Evolutionary conservation across 2,329 filamentous ascomycete genomes (phyloP), one percentile per base, ranked within the genome.

Genomic region (Didymella exigua): DNA sequence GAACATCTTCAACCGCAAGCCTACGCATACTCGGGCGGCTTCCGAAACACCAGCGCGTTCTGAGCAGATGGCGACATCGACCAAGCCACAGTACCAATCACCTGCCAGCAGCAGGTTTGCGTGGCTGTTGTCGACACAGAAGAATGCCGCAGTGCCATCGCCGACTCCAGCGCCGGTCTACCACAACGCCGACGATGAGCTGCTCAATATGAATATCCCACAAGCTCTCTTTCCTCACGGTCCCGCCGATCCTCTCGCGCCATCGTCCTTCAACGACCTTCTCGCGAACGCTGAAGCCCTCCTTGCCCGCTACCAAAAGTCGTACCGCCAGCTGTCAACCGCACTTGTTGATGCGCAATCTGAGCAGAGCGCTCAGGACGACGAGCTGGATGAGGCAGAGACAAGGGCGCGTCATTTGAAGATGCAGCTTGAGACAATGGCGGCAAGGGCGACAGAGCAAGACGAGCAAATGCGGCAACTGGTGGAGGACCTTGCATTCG

Each of bases 381-480:
- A 87, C 59, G 85, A 87, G 67, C 76, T 85, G 0, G 83, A 86
- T 56, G 85, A 86, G 62, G 80, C 83, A 13, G 79, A 84, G 29
- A 85, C 82, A 33, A 78, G 84, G 7, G 78, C 82, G 13, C 76
- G 79, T 31, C 81, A 86, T 61, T 73, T 87, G 48, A 86, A 86
- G 71, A 77, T 81, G 59, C 85, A 87, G 69, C 75, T 88, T 18
- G 82, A 86, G 66, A 82, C 82, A 31, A 83, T 87, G 78, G 82
- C 83, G 5, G 78, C 78, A 29, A 79, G 80, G 56, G 80, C 82
- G 2, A 71, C 77, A 14, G 81, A 85, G 62, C 84, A 86, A 65
- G 82, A 85, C 54, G 78, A 78, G 61, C 79, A 81, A 44, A 85
- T 86, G 74, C 62, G 65, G 21, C 59, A 48, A 16, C 53, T 75